phyloP scores from a whole-genome alignment of 1,139 yeast species.

The Dujonia santamariae region DNA sequence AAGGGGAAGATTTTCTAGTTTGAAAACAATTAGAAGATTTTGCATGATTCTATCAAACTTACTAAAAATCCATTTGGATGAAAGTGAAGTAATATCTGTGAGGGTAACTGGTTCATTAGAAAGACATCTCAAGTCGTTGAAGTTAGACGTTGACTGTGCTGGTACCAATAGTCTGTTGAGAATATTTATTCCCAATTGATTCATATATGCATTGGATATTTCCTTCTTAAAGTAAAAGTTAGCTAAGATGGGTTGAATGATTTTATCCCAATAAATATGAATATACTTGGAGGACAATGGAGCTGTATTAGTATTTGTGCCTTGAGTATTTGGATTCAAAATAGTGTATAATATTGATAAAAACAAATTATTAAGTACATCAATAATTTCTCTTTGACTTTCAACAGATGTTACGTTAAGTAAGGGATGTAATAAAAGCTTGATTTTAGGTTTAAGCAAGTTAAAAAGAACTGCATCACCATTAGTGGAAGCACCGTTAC shows the following conservation, averaged over 20 bases:
- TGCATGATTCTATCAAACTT: slow-evolving; percentile 32
- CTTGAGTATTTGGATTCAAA: slow-evolving; percentile 21
- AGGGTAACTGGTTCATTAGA: slow-evolving; percentile 29
- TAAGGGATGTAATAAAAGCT: slow-evolving; percentile 28
- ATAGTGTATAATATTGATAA: slow-evolving; percentile 32
- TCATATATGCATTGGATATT: slow-evolving; percentile 19
- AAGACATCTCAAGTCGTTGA: slow-evolving; percentile 29
- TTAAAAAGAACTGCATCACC: slow-evolving; percentile 6
- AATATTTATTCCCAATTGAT: slow-evolving; percentile 25
- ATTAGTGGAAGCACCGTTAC: background rate
- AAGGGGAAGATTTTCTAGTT: slow-evolving; percentile 19
- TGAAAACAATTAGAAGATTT: slow-evolving; percentile 21
- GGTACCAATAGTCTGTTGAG: slow-evolving; percentile 20
- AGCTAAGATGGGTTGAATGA: slow-evolving; percentile 30
- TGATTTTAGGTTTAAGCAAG: slow-evolving; percentile 24
- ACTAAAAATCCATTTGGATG: slow-evolving; percentile 32
- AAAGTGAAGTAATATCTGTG: slow-evolving; percentile 29
- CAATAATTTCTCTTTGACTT: slow-evolving; percentile 23
- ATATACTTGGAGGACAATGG: slow-evolving; percentile 14
- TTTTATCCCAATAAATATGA: slow-evolving; percentile 38
- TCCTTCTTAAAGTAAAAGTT: slow-evolving; percentile 33
- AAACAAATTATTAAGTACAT: slow-evolving; percentile 28
- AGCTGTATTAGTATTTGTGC: slow-evolving; percentile 9
- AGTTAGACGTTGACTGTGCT: slow-evolving; percentile 18
- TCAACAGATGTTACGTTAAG: slow-evolving; percentile 21